Conservation (phyloP, 179 eudicot species). For the Gypsophila paniculata region DNA sequence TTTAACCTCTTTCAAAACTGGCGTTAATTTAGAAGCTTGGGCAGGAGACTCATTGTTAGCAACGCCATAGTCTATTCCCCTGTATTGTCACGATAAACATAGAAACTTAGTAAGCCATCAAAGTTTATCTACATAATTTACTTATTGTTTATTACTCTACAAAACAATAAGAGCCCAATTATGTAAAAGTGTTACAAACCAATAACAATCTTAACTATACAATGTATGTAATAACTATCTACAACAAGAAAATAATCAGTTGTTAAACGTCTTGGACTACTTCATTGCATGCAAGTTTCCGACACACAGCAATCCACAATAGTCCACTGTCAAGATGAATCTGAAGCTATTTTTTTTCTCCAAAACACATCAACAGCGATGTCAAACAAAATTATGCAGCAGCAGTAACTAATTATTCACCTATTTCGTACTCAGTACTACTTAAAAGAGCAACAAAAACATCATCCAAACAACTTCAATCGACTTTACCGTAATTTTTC, state of each 20-base stretch:
- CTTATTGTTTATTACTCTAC: neutral
- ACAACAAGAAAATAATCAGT: neutral
- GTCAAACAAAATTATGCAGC: too few relatives aligned
- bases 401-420: too few relatives aligned
- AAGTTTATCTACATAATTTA: neutral
- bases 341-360: neutral
- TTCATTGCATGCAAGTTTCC: neutral
- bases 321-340: neutral
- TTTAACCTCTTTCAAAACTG: conserved; percentile 48
- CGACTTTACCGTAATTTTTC: neutral
- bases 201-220: neutral
- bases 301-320: neutral
- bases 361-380: too few relatives aligned
- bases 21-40: conserved; percentile 39
- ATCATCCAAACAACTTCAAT: neutral
- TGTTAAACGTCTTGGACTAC: neutral
- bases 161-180: neutral
- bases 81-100: conserved; percentile 24
- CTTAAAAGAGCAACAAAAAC: neutral
- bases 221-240: neutral
- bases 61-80: conserved; percentile 63
- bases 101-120: neutral
- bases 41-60: conserved; percentile 50
- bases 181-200: neutral
- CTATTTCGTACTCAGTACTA: too few relatives aligned